phyloP scores from a whole-genome alignment of 2,329 filamentous ascomycete genomes.

The Monosporascus sp. region DNA sequence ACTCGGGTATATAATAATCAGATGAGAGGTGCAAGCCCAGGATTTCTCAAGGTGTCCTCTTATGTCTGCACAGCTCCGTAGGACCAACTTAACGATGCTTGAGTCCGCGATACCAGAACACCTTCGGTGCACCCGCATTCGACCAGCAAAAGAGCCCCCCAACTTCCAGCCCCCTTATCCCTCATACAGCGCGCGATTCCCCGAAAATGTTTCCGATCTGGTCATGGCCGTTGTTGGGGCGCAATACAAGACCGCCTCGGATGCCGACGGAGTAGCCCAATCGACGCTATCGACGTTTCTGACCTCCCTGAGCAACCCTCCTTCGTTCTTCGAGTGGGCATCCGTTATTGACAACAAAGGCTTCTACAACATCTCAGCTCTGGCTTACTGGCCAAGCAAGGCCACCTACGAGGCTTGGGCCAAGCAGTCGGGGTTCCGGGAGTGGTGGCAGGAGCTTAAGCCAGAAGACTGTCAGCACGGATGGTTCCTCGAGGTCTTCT shows the following conservation, averaged over 20 bases:
- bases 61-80: no score
- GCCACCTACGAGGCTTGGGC: constrained; percentile 26
- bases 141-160: background rate
- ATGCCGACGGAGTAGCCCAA: background rate
- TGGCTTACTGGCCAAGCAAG: constrained; percentile 33
- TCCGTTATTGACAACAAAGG: constrained; percentile 26
- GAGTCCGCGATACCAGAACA: constrained; percentile 2
- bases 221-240: constrained; percentile 3
- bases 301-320: background rate
- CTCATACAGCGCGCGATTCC: constrained; percentile 3
- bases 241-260: background rate
- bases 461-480: constrained; percentile 22
- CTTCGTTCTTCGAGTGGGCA: constrained; percentile 25
- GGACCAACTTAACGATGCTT: background rate
- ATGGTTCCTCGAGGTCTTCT: constrained; percentile 38
- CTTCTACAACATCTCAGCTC: constrained; percentile 28
- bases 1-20: no score
- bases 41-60: no score
- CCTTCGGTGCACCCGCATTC: background rate
- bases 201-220: background rate
- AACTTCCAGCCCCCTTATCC: background rate
- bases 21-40: no score
- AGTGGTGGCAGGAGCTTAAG: constrained; percentile 31
- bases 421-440: constrained; percentile 26
- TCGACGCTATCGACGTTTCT: background rate